These are phyloP conservation scores for Monosporascus sp. DNA, from an alignment of 2,329 filamentous ascomycete genomes.

Conservation along the genomic window DNA sequence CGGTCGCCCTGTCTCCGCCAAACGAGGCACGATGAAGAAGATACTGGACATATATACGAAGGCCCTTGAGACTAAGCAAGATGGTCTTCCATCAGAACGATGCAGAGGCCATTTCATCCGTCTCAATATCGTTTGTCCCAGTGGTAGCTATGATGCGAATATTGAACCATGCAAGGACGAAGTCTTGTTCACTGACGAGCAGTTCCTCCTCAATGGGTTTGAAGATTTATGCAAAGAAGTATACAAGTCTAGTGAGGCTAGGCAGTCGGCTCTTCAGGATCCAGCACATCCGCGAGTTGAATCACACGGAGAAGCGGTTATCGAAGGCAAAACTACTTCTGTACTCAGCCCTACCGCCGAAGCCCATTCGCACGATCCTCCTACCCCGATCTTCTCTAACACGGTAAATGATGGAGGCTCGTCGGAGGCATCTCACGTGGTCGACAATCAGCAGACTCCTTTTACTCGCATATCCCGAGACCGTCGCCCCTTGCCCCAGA, in stretches of 20 bases:
- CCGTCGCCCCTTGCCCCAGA: neutral
- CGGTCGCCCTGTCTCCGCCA: constrained; percentile 55
- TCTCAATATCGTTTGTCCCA: constrained; percentile 58
- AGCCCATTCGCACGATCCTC: neutral
- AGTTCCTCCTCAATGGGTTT: constrained; percentile 40
- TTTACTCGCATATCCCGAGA: neutral
- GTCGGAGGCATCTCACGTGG: neutral
- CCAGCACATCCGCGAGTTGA: neutral
- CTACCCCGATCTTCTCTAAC: neutral
- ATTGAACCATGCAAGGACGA: constrained; percentile 69
- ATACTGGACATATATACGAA: constrained; percentile 50
- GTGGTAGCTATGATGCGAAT: constrained; percentile 65
- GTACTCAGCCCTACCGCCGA: neutral
- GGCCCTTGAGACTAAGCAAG: constrained; percentile 34
- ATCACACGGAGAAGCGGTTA: neutral
- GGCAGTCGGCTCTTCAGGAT: neutral
- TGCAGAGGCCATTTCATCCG: constrained; percentile 56
- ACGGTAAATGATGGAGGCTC: neutral
- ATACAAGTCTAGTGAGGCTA: constrained; percentile 25
- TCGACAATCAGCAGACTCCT: neutral
- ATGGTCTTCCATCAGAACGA: constrained; percentile 16
- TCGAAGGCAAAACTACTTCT: neutral
- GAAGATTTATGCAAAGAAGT: constrained; percentile 36
- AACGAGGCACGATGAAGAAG: constrained; percentile 55
- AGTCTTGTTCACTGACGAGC: constrained; percentile 60